Evolutionary conservation across 2,329 filamentous ascomycete genomes (phyloP).

Genomic region (Fusarium bactridioides): DNA sequence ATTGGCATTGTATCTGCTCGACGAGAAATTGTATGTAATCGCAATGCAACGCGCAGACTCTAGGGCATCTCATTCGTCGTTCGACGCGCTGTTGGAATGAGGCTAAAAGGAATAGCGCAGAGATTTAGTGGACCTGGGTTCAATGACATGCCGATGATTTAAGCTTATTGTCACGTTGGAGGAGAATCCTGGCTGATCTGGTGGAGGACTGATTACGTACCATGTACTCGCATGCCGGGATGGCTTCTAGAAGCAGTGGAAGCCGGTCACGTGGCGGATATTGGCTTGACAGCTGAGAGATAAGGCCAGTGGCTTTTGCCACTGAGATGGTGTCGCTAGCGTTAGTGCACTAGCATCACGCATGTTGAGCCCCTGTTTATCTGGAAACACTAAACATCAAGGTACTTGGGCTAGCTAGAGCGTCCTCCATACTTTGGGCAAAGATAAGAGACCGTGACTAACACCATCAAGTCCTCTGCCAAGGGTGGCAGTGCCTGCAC

Average conservation of each 20-base stretch:
- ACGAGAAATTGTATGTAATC: slow-evolving; percentile 10
- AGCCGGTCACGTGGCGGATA: slow-evolving; percentile 21
- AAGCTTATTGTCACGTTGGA: slow-evolving; percentile 40
- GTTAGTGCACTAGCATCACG: slow-evolving; percentile 25
- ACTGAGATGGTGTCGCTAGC: background rate
- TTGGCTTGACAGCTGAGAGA: background rate
- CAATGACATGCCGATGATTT: slow-evolving; percentile 36
- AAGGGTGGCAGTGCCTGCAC: slow-evolving; percentile 40
- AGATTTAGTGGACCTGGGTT: slow-evolving; percentile 23
- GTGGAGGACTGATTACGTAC: slow-evolving; percentile 37
- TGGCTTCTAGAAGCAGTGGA: slow-evolving; percentile 36
- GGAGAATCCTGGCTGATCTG: slow-evolving; percentile 27
- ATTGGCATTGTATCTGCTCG: background rate
- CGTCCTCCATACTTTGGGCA: slow-evolving; percentile 19
- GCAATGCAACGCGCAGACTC: background rate
- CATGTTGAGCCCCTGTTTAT: slow-evolving; percentile 1
- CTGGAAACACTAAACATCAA: slow-evolving; percentile 14
- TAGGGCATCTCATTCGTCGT: slow-evolving; percentile 9
- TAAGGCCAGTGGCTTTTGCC: background rate
- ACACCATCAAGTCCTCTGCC: slow-evolving; percentile 29
- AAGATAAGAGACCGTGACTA: slow-evolving; percentile 32
- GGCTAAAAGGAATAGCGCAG: slow-evolving; percentile 27
- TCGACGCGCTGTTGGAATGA: slow-evolving; percentile 1
- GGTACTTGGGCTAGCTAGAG: slow-evolving; percentile 38
- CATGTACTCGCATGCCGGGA: slow-evolving; percentile 31